Evolutionary conservation across 2,329 filamentous ascomycete species (phyloP).

Genomic region (Botrytis galanthina): DNA sequence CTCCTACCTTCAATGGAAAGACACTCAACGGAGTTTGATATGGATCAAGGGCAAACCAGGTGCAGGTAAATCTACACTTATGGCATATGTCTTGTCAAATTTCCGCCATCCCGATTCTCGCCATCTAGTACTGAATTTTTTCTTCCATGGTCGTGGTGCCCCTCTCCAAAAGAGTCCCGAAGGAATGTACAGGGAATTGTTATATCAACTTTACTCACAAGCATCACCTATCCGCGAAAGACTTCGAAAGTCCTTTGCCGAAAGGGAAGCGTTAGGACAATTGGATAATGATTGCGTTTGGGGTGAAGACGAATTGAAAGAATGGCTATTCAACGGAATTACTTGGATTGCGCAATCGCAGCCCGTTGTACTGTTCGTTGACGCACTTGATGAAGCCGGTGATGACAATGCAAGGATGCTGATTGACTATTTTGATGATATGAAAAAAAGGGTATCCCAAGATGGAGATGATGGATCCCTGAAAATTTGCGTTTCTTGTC

Average conservation of each 20-base stretch:
- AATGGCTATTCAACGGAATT: slow-evolving; percentile 10
- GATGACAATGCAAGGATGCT: slow-evolving; percentile 17
- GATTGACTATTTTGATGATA: slow-evolving; percentile 16
- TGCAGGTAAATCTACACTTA: slow-evolving; percentile 43
- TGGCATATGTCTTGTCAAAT: slow-evolving; percentile 38
- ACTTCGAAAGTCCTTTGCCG: background rate
- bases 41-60: slow-evolving; percentile 46
- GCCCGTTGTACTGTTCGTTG: slow-evolving; percentile 20
- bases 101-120: background rate
- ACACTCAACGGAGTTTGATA: slow-evolving; percentile 30
- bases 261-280: background rate
- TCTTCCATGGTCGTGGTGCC: slow-evolving; percentile 40
- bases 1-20: slow-evolving; percentile 32
- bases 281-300: slow-evolving; percentile 17
- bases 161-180: slow-evolving; percentile 38
- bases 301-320: slow-evolving; percentile 17
- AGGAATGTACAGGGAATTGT: slow-evolving; percentile 41
- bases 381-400: slow-evolving; percentile 24
- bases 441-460: background rate
- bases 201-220: slow-evolving; percentile 33
- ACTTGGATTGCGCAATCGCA: background rate
- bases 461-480: background rate
- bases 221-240: background rate
- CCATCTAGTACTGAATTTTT: slow-evolving; percentile 33
- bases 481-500: slow-evolving; percentile 29